Percentiles rank a stretch among this genome's conserved stretches.
phyloP scores from a whole-genome alignment of 805 yeast genomes.

The Wickerhamiella parazyma region DNA sequence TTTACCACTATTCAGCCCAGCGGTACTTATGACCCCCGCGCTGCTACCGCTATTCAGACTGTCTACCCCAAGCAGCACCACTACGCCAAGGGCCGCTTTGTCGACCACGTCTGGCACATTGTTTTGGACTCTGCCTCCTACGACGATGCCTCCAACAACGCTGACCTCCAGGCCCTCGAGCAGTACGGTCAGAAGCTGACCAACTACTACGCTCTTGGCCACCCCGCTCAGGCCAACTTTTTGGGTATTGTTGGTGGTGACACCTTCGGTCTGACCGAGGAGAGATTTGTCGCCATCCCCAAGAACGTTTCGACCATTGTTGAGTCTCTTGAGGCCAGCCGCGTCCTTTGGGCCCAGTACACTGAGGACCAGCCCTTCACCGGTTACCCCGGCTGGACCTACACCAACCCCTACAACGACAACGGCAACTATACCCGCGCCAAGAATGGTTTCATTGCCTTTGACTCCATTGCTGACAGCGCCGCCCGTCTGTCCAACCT shows the following conservation, averaged over 20 bases:
- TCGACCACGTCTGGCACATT: constrained; percentile 27
- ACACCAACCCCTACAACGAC: constrained; percentile 22
- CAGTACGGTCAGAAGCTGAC: constrained; percentile 33
- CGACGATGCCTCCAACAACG: constrained; percentile 36
- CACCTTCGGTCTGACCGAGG: constrained; percentile 36
- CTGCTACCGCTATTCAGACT: constrained; percentile 23
- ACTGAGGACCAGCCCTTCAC: constrained; percentile 41
- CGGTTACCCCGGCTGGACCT: constrained; percentile 38
- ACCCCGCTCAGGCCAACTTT: constrained; percentile 44
- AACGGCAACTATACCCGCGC: constrained; percentile 38
- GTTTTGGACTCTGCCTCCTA: constrained; percentile 41
- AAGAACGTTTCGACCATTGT: constrained; percentile 35
- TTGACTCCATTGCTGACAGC: constrained; percentile 29
- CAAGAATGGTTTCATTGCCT: constrained; percentile 37
- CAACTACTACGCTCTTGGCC: constrained; percentile 41
- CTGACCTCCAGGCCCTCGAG: constrained; percentile 32
- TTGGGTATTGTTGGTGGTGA: constrained; percentile 39
- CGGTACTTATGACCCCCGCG: constrained; percentile 21
- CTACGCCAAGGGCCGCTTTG: constrained; percentile 20
- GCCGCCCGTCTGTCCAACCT: constrained; percentile 31
- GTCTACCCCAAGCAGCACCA: constrained; percentile 23
- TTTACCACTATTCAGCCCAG: constrained; percentile 21
- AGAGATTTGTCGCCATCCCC: constrained; percentile 34
- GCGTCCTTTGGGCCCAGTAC: constrained; percentile 42
- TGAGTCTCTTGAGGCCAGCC: constrained; percentile 34